Evolutionary conservation across 2,329 filamentous ascomycete genomes (phyloP).

Genomic region (Herpotrichia juniperi): DNA sequence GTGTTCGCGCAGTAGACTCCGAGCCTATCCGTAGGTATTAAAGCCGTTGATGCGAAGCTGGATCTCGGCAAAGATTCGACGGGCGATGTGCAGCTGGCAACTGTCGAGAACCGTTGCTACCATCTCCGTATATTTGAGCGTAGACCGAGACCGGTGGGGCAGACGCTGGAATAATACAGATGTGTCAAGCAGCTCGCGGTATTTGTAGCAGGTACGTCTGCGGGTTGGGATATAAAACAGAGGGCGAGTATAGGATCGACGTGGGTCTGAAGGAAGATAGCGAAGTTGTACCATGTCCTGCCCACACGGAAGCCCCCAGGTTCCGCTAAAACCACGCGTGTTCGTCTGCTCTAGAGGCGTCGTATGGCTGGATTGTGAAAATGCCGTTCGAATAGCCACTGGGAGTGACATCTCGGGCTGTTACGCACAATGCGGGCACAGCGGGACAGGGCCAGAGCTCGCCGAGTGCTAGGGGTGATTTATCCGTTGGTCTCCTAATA

Average conservation of each 20-base stretch:
- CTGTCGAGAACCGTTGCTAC: constrained; percentile 36
- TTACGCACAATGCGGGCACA: constrained; percentile 26
- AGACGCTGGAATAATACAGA: constrained; percentile 30
- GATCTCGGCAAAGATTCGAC: constrained; percentile 47
- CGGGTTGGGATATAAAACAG: constrained; percentile 34
- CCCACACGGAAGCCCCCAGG: constrained; percentile 35
- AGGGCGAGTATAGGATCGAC: constrained; percentile 35
- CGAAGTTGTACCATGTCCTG: constrained; percentile 39
- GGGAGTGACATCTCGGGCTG: constrained; percentile 31
- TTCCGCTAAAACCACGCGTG: constrained; percentile 39
- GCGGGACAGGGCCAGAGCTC: constrained; percentile 24
- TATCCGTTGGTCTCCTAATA: constrained; percentile 34
- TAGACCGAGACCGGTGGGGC: constrained; percentile 25
- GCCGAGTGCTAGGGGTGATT: constrained; percentile 33
- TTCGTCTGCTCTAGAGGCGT: constrained; percentile 33
- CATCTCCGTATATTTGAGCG: constrained; percentile 42
- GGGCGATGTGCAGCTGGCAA: constrained; percentile 45
- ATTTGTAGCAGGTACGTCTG: constrained; percentile 27
- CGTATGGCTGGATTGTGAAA: constrained; percentile 48
- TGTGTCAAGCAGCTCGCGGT: constrained; percentile 27
- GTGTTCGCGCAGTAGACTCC: constrained; percentile 13
- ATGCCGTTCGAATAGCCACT: constrained; percentile 38
- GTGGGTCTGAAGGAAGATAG: constrained; percentile 40
- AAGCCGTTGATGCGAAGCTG: constrained; percentile 50
- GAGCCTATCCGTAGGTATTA: constrained; percentile 48